Evolutionary conservation across 495 filamentous ascomycete genomes (phyloP).

Genomic region (Collariella sp.): DNA sequence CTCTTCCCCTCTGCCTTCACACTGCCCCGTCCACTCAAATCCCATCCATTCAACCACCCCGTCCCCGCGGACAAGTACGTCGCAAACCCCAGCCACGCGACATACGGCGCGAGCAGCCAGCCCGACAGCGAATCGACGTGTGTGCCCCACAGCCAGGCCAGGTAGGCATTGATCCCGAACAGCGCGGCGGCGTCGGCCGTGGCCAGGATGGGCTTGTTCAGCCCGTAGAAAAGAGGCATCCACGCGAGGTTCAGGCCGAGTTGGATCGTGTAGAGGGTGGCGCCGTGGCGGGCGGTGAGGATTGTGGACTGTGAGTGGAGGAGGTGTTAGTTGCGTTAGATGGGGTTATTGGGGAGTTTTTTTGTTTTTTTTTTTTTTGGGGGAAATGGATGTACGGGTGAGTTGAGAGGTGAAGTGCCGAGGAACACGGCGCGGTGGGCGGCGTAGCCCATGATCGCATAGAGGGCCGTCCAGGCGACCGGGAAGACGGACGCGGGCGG

Average conservation of each 20-base stretch:
- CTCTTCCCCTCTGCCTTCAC: slow-evolving; percentile 1
- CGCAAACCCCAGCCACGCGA: slow-evolving; percentile 76
- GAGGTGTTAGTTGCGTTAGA: not conserved
- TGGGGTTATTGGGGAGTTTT: no score
- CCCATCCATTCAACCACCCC: slow-evolving; percentile 71
- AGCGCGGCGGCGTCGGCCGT: slow-evolving; percentile 67
- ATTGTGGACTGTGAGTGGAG: slow-evolving; percentile 3
- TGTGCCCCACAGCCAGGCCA: slow-evolving; percentile 65
- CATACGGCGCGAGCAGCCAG: slow-evolving; percentile 68
- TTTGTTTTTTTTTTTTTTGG: no score
- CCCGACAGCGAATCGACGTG: slow-evolving; percentile 58
- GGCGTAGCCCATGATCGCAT: slow-evolving; percentile 83
- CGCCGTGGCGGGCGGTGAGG: slow-evolving; percentile 44
- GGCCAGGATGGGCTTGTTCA: slow-evolving; percentile 61
- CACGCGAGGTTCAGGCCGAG: slow-evolving; percentile 75
- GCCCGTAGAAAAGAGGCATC: slow-evolving; percentile 89
- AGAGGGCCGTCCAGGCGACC: slow-evolving; percentile 78
- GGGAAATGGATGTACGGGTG: slow-evolving; percentile 18
- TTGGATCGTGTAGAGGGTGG: slow-evolving; percentile 74
- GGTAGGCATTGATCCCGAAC: slow-evolving; percentile 55
- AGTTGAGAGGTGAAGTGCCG: slow-evolving; percentile 41
- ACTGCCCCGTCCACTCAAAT: slow-evolving; percentile 22
- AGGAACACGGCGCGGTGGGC: slow-evolving; percentile 57
- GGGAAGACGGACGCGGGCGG: slow-evolving; percentile 77
- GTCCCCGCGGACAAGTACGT: slow-evolving; percentile 66